Evolutionary conservation across 2,329 filamentous ascomycete genomes (phyloP), one percentile per base, ranked within the genome.

Genomic region (Monosporascus sp.): DNA sequence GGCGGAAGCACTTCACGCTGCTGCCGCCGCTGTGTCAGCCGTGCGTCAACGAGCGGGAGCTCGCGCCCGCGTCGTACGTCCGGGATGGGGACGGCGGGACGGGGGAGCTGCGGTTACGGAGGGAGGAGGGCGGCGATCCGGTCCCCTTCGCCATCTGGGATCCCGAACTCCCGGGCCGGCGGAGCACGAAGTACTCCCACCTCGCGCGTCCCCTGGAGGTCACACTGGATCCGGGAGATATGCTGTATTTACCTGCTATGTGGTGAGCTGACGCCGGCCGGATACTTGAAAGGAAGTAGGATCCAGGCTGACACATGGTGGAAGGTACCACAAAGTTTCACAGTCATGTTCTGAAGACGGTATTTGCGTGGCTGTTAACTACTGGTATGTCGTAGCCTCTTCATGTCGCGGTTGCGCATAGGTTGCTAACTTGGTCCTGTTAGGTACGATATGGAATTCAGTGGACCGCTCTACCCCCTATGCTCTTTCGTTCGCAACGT

Each of bases 401-500:
- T 44, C 20, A 11, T 20, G 20, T 6, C 8, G 2, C 20, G 20
- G n/a, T 15, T 24, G 14, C 18, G 6, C 46, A n/a, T 25, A 6
- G 34, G 46, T 46, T 34, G 11, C 36, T 25, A 14, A 6, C 37
- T 20, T 39, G 18, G 45, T 41, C 52, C 20, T 54, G 18, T 46
- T 56, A 87, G 84, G 86, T 91, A 91, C 59, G 88, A 93, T 65
- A 87, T 92, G 79, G 85, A 90, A 31, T 92, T 89, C 61, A 76
- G 75, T 25, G 87, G 88, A 0, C 78, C 81, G 0, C 80, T 90
- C 37, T 90, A 85, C 70, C 79, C 86, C 2, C 66, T 80, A 47
- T 76, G 75, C 34, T 73, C 74, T 7, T 88, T 88, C 64, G 74
- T 82, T 22, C 72, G 76, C 31, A 69, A 64, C 52, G 59, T 75